These are phyloP conservation scores for Dipteronia dyeriana DNA, from an alignment of 345 rosid genomes.

Conservation along the genomic window DNA sequence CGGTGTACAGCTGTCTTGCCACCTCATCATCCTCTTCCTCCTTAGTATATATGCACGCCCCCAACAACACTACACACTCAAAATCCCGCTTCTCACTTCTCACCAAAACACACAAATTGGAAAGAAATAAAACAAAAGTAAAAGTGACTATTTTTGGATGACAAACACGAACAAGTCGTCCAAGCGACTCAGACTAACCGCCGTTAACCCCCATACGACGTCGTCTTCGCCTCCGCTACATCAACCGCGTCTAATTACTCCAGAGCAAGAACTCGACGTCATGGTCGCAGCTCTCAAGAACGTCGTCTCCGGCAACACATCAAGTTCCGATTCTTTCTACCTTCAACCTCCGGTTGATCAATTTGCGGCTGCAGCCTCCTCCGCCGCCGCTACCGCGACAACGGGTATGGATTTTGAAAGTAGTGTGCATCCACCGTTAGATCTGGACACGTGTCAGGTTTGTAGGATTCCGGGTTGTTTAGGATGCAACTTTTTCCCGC, in stretches of 20 bases:
- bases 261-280: constrained; percentile 62
- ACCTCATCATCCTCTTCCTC: not conserved
- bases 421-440: constrained; percentile 30
- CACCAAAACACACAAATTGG: not conserved
- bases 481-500: constrained; percentile 78
- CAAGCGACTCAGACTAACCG: constrained; percentile 30
- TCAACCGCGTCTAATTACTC: constrained; percentile 38
- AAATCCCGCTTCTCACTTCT: not conserved
- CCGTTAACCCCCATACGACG: constrained; percentile 1
- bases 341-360: not conserved
- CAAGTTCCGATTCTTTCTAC: not conserved
- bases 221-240: not conserved
- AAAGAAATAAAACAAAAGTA: too few species aligned
- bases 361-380: constrained; percentile 16
- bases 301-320: constrained; percentile 35
- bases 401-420: not conserved
- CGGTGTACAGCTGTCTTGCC: constrained; percentile 25
- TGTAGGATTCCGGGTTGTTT: constrained; percentile 71
- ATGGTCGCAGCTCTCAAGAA: constrained; percentile 58
- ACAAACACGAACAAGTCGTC: constrained; percentile 37
- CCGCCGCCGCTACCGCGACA: constrained; percentile 16
- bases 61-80: too few species aligned
- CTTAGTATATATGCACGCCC: constrained; percentile 12
- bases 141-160: too few species aligned
- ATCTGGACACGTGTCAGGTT: constrained; percentile 55